Base-by-base conservation (phyloP, 2,329 filamentous ascomycete genomes). In the Chaetomiaceae sp. region DNA sequence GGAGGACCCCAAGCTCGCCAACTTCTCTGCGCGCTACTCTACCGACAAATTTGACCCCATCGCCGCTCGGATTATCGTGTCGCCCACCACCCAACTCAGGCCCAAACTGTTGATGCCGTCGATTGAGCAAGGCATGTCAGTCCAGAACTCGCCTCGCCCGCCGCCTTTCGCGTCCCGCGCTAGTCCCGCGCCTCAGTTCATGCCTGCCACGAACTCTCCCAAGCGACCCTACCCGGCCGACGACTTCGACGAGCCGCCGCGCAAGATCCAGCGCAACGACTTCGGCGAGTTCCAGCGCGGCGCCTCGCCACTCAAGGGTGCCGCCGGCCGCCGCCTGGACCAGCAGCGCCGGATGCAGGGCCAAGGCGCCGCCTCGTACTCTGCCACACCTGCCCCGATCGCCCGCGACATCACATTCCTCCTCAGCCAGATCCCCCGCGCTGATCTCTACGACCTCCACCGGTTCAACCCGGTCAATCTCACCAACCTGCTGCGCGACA, bases 301-400 rank as follows among this genome's bases (percentile, higher is more conserved):
- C n/a, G 91, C 89, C 53, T 97, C 92, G 5, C 94, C 95, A 0
- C 78, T 97, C 34, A 99, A 97, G 68, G 90, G 90, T 14, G 89
- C 89, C 1, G 90, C 92, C 34, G 89, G 90, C 23, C 85, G 91
- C 52, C 85, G 91, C 33, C 77, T 95, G 20, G 89, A 94, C 64
- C 88, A 94, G 66, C 85, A 89, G 66, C 80, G 83, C 47, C 77
- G 84, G 5, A 83, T 79, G 62, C 81, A 81, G 59, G 74, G 75
- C 12, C 75, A 76, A 58, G 69, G 70, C 12, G 63, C 65, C 33
- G 65, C 65, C n/a, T 65, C 66, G 6, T 66, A 69, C 34, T 64
- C 54, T 19, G 65, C 56, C 15, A 64, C 67, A 3, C 78, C 83
- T 11, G 79, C 86, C 3, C 84, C 88, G 0, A 78, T 96, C 34